Conservation (phyloP, 2,329 filamentous ascomycete species). For the Metarhizium album region DNA sequence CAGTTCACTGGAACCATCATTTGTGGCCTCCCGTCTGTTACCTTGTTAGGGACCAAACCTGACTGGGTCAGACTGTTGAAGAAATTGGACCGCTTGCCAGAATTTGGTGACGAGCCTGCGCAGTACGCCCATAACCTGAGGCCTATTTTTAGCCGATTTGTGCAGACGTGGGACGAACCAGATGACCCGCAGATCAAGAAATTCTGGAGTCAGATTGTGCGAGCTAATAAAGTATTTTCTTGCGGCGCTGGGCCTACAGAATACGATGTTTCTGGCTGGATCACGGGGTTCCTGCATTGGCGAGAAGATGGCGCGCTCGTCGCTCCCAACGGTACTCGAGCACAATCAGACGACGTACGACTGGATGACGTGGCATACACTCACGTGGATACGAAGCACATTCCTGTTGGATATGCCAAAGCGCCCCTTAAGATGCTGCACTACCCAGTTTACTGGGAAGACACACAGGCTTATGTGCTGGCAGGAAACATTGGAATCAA, state of each 20-base stretch:
- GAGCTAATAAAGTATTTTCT: constrained; percentile 19
- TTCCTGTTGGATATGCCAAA: constrained; percentile 29
- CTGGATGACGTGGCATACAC: constrained; percentile 22
- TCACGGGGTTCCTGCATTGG: constrained; percentile 38
- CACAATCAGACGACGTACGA: constrained; percentile 7
- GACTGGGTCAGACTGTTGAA: constrained; percentile 31
- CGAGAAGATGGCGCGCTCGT: constrained; percentile 20
- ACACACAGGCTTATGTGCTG: constrained; percentile 22
- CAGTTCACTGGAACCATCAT: constrained; percentile 23
- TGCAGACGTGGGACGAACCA: constrained; percentile 31
- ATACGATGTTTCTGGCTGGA: constrained; percentile 34
- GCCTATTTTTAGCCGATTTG: constrained; percentile 34
- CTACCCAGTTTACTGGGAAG: constrained; percentile 7
- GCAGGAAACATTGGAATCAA: constrained; percentile 27
- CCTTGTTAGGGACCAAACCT: constrained; percentile 24
- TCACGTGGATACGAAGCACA: constrained; percentile 13
- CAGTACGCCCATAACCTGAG: constrained; percentile 27
- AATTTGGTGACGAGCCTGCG: constrained; percentile 32
- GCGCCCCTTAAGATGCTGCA: constrained; percentile 28
- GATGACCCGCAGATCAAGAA: constrained; percentile 18
- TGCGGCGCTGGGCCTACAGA: constrained; percentile 21
- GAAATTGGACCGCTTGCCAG: constrained; percentile 30
- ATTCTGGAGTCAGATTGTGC: constrained; percentile 35
- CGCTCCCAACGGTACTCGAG: constrained; percentile 9
- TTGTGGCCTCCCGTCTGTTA: constrained; percentile 33